Evolutionary conservation across 1,284 basidiomycete species (phyloP), one percentile per base, ranked within the genome.

Genomic region (Violaceomyces palustris): DNA sequence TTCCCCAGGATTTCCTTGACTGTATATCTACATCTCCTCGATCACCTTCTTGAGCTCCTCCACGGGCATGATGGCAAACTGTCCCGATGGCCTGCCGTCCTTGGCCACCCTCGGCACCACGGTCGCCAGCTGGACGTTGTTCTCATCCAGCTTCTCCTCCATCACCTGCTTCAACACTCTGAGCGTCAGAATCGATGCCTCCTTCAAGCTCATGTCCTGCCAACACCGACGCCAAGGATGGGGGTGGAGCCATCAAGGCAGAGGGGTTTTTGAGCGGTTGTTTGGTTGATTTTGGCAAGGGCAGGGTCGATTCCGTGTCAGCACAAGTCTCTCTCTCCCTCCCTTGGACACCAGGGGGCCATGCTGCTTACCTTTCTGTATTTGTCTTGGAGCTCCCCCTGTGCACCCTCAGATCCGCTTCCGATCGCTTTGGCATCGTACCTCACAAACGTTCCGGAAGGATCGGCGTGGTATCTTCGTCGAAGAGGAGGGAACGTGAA

Each of bases 381-480:
- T 76, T 91, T 92, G 76, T 96, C 91, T 75, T 98, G 93, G 47
- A 99, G 79, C 74, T 94, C 90, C 67, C 85, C 87, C 75, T 98
- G 94, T 31, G 94, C 94, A 25, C 91, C 94, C 74, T 98, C 94
- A 36, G 90, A 94, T 38, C 94, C 94, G 31, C 88, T 92, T 12
- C 94, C 94, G 68, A 98, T 98, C 7, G 94, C 94, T 77, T 98
- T 99, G 35, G 94, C 94, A 61, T 97, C 88, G 72, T 96, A 97
- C 51, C 88, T 83, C 66, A 93, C 88, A 73, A 90, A 97, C 6
- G 93, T 98, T 14, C 94, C 94, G n/a, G 92, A 97, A 3, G 94
- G 94, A 77, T 99, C 94, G 21, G 94, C 96, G 75, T 99, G 94
- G 39, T 56, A 61, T 45, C 45, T 33, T 60, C 40, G 39, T 30